phyloP scores from a whole-genome alignment of 345 rosid genomes.

The Orychophragmus violaceus region DNA sequence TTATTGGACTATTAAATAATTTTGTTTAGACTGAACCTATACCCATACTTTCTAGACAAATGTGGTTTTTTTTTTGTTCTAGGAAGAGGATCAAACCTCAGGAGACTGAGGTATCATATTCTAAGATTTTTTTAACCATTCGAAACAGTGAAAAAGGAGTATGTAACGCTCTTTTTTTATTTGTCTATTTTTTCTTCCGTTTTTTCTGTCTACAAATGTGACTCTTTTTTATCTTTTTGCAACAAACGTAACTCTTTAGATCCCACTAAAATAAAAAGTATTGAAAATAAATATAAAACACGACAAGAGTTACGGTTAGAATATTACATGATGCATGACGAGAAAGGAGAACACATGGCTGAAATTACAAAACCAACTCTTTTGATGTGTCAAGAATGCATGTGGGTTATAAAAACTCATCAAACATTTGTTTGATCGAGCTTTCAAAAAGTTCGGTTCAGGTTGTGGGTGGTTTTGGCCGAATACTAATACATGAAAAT shows the following conservation, averaged over 20 bases:
- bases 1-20: too few relatives aligned
- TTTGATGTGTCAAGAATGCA: constrained; percentile 16
- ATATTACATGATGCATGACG: constrained; percentile 2
- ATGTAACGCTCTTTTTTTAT: not conserved
- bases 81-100: too few relatives aligned
- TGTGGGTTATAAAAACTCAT: constrained; percentile 15
- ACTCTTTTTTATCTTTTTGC: not conserved
- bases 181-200: not conserved
- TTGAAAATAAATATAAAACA: not conserved
- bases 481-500: constrained; percentile 7
- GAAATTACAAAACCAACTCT: not conserved
- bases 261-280: not conserved
- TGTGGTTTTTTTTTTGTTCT: too few relatives aligned
- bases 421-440: constrained; percentile 12
- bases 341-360: constrained; percentile 16
- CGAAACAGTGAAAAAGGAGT: not conserved
- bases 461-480: constrained; percentile 10
- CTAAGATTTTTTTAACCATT: too few relatives aligned
- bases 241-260: constrained; percentile 17
- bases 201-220: constrained; percentile 7
- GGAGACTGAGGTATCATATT: too few relatives aligned
- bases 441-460: constrained; percentile 14
- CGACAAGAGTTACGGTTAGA: constrained; percentile 26
- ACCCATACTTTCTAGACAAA: too few relatives aligned
- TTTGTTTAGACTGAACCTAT: too few relatives aligned